Evolutionary conservation across 1,284 basidiomycete genomes (phyloP).

Genomic region (Rhodofomes roseus): DNA sequence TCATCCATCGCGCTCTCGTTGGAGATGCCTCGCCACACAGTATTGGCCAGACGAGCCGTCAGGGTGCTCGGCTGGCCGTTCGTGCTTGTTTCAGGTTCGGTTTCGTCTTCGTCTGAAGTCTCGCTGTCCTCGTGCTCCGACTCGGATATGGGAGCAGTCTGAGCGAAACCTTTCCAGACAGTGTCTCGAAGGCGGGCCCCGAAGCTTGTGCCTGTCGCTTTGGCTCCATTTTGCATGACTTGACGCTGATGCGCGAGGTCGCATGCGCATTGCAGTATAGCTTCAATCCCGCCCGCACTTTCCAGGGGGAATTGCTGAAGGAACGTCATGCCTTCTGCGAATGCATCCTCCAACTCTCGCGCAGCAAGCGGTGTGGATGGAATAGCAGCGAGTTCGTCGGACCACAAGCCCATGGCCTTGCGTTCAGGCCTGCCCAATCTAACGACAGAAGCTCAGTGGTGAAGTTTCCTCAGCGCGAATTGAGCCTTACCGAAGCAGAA

Average conservation of each 20-base stretch:
- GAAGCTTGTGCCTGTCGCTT: slow-evolving; percentile 38
- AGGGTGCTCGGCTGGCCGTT: slow-evolving; percentile 32
- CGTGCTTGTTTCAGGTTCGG: slow-evolving; percentile 32
- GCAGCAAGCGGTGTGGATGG: slow-evolving; percentile 43
- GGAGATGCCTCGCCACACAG: slow-evolving; percentile 71
- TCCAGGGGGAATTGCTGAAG: slow-evolving; percentile 62
- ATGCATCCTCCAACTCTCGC: slow-evolving; percentile 59
- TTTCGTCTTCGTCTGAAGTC: slow-evolving; percentile 29
- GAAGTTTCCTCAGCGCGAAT: neutral
- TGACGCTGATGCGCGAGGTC: slow-evolving; percentile 54
- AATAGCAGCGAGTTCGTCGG: slow-evolving; percentile 37
- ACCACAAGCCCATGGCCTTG: slow-evolving; percentile 52
- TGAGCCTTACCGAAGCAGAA: slow-evolving; percentile 49
- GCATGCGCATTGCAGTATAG: slow-evolving; percentile 61
- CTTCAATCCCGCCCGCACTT: slow-evolving; percentile 63
- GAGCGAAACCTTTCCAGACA: slow-evolving; percentile 66
- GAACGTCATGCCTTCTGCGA: slow-evolving; percentile 60
- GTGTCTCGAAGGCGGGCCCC: slow-evolving; percentile 54
- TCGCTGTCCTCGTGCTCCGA: slow-evolving; percentile 30
- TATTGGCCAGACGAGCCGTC: slow-evolving; percentile 52
- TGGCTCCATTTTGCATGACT: slow-evolving; percentile 28
- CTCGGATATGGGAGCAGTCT: slow-evolving; percentile 32
- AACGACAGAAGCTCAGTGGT: neutral
- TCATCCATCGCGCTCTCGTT: slow-evolving; percentile 70
- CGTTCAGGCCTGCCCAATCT: slow-evolving; percentile 52